A percentile compares a stretch with the other conserved stretches of the same genome.
Evolutionary conservation across 2,329 filamentous ascomycete genomes (phyloP).

Genomic region (Colletotrichum viniferum): DNA sequence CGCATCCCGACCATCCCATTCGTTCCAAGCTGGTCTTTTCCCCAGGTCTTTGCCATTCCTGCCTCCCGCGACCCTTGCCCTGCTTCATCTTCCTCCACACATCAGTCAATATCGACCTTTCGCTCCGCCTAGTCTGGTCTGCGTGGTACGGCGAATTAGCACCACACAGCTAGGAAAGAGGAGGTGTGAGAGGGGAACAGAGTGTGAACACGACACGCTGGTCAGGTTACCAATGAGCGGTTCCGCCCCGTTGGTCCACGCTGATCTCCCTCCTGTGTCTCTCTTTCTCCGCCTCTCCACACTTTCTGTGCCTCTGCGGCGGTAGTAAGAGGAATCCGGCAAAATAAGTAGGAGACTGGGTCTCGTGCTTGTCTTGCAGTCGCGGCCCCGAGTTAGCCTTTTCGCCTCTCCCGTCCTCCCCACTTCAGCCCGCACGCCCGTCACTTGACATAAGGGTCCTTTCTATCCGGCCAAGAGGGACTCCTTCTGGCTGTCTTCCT

Average conservation of each 20-base stretch:
- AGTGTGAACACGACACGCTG: constrained; percentile 8
- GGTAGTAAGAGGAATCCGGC: not conserved
- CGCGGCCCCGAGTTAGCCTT: not conserved
- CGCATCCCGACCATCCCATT: constrained; percentile 16
- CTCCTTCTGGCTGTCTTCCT: not conserved
- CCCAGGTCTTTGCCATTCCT: constrained; percentile 18
- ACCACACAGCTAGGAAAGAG: not conserved
- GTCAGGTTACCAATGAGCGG: constrained; percentile 1
- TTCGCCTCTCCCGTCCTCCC: not conserved
- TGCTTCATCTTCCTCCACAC: not conserved
- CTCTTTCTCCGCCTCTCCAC: not conserved
- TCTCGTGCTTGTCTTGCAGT: constrained; percentile 6
- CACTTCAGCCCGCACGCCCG: not conserved
- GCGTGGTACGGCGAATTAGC: not conserved
- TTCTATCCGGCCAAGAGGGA: not conserved
- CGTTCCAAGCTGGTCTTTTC: constrained; percentile 3
- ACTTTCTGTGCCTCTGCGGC: not conserved
- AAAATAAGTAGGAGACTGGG: constrained; percentile 6
- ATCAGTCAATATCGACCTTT: not conserved
- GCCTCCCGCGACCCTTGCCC: constrained; percentile 4
- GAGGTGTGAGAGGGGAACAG: not conserved
- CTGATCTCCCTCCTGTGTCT: constrained; percentile 6
- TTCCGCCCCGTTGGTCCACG: constrained; percentile 13
- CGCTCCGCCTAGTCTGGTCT: not conserved
- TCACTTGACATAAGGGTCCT: not conserved